Conservation (phyloP, 352 stramenopile species). For the Globisporangium spinosum region DNA sequence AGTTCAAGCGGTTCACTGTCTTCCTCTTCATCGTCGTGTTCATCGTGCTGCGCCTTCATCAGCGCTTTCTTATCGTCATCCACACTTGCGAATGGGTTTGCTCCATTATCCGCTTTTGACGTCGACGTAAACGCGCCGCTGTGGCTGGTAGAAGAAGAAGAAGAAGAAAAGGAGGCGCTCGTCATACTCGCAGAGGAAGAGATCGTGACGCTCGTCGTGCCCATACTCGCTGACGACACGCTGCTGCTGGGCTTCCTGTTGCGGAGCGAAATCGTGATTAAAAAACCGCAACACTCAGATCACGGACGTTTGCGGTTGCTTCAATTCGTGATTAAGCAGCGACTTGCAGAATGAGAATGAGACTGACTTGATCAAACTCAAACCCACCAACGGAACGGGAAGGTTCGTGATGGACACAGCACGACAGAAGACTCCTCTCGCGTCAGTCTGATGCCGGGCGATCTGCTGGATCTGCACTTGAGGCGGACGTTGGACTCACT, state of each 20-base stretch:
- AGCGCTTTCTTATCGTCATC: slow-evolving; percentile 20
- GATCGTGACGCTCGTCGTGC: slow-evolving; percentile 14
- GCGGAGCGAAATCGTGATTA: slow-evolving; percentile 18
- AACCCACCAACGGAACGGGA: neutral
- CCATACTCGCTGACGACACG: slow-evolving; percentile 5
- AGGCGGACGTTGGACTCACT: neutral
- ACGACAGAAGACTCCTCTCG: neutral
- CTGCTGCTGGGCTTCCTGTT: slow-evolving; percentile 15
- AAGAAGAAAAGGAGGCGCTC: neutral
- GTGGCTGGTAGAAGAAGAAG: neutral
- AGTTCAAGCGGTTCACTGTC: slow-evolving; percentile 22
- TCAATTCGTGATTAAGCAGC: neutral
- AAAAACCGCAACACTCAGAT: neutral
- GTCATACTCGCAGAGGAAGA: slow-evolving; percentile 1
- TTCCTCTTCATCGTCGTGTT: slow-evolving; percentile 13
- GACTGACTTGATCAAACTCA: slow-evolving; percentile 1
- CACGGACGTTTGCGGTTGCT: neutral
- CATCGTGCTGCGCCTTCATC: slow-evolving; percentile 1
- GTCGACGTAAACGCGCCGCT: slow-evolving; percentile 4
- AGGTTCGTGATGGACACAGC: neutral
- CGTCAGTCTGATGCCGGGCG: neutral
- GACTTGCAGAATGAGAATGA: slow-evolving; percentile 2
- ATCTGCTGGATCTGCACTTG: neutral
- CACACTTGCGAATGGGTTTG: slow-evolving; percentile 1
- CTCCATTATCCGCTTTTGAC: neutral